phyloP scores from a whole-genome alignment of 2,329 filamentous ascomycete species.

The Nemania bipapillata region DNA sequence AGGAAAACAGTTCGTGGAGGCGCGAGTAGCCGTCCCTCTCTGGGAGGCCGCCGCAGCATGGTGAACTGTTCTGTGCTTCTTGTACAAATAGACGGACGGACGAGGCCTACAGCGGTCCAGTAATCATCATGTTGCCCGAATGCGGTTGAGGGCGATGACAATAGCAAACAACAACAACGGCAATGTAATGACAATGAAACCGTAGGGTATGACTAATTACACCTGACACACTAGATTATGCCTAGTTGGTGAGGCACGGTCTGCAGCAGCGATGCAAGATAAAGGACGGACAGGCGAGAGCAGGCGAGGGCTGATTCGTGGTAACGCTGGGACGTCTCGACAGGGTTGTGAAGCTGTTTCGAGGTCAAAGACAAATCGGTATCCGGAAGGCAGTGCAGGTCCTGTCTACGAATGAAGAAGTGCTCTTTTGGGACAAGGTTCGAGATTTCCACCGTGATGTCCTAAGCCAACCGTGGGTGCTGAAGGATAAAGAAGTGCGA shows the following conservation, averaged over 20 bases:
- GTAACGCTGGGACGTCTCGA: no score
- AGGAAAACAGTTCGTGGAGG: slow-evolving; percentile 55
- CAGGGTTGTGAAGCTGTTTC: slow-evolving; percentile 60
- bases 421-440: slow-evolving; percentile 68
- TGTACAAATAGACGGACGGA: no score
- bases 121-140: slow-evolving; percentile 30
- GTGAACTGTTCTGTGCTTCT: slow-evolving; percentile 46
- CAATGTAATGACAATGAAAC: slow-evolving; percentile 4
- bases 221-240: background rate
- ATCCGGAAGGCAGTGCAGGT: slow-evolving; percentile 63
- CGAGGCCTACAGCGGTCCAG: slow-evolving; percentile 11
- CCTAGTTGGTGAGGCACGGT: background rate
- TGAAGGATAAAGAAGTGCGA: slow-evolving; percentile 61
- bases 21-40: slow-evolving; percentile 61
- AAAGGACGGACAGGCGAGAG: no score
- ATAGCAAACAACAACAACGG: no score
- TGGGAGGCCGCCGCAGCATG: slow-evolving; percentile 69
- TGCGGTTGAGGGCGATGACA: background rate
- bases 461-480: slow-evolving; percentile 65
- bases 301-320: no score
- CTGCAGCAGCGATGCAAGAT: background rate
- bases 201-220: background rate
- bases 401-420: slow-evolving; percentile 65
- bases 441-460: slow-evolving; percentile 61
- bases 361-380: slow-evolving; percentile 63